Base-by-base conservation (phyloP, 163 green algal genomes). In the Prototheca wickerhamii region DNA sequence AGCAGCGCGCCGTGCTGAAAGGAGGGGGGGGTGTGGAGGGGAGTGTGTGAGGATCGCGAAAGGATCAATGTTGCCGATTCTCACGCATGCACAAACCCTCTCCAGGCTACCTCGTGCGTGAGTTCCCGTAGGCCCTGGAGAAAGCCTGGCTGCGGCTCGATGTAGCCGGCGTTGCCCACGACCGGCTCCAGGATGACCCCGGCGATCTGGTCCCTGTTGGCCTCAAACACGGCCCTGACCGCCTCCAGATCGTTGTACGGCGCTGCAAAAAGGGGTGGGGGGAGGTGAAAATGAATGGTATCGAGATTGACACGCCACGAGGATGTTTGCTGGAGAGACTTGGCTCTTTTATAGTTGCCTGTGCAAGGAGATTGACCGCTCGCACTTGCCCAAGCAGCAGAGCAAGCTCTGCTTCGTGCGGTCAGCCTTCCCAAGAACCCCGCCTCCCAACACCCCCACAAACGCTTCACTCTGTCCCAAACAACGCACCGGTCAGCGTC, bases 151-250 rank as follows among this genome's bases (percentile, higher is more conserved):
- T 77, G 91, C 44, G 93, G 93, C 26, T 79, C 71, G 72, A 99
- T 99, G 88, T 96, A 99, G 71, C 93, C 93, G 30, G 82, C 89
- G 83, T 99, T 99, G 67, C 93, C 93, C 20, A 99, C 93, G 5
- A 99, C 92, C 26, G 94, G 94, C 86, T 99, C 93, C 60, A 99
- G 82, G 71, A 99, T 97, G 17, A 99, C 68, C 43, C 94, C 93
- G 10, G 90, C 87, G 68, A 99, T 94, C 82, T 99, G 79, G 58
- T 81, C 89, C 80, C 95, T 95, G 84, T 98, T 95, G 53, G 82
- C 89, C 28, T 82, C 86, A 69, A 99, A 96, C 28, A 96, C 58
- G 40, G 74, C 73, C 72, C 87, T 86, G 23, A 99, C 94, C 4
- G 66, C 78, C 29, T 95, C 91, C 43, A 98, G 58, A 82, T 99